Evolutionary conservation across 139 green algal genomes (phyloP).

Genomic region (Auxenochlorella pyrenoidosa): DNA sequence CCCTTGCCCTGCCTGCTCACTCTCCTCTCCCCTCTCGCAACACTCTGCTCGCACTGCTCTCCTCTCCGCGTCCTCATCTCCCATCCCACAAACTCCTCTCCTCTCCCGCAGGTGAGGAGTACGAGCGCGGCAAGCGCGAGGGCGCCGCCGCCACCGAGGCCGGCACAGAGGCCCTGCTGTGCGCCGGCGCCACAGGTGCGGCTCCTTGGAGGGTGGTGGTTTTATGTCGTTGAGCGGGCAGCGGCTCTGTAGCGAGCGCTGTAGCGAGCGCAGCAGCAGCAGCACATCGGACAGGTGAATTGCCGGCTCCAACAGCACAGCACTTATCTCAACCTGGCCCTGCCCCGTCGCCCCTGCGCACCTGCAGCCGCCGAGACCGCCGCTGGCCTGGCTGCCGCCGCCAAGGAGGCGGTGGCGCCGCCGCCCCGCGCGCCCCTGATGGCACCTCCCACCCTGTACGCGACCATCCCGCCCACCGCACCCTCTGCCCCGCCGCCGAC

Average conservation of each 20-base stretch:
- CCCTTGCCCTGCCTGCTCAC: no score
- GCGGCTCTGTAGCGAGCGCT: no score
- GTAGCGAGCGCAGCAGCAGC: no score
- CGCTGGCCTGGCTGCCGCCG: not conserved
- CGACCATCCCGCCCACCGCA: not conserved
- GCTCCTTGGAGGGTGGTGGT: no score
- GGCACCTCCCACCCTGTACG: not conserved
- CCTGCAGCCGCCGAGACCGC: constrained; percentile 19
- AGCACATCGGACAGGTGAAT: not conserved
- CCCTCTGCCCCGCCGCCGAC: not conserved
- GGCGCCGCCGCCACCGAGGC: constrained; percentile 2
- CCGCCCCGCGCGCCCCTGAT: no score
- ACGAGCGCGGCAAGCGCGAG: constrained; percentile 19
- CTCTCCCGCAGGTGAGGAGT: not conserved
- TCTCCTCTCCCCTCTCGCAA: no score
- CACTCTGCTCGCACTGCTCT: no score
- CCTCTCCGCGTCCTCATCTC: no score
- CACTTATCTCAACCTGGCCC: not conserved
- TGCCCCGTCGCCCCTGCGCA: no score
- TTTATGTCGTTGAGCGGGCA: no score
- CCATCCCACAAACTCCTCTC: no score
- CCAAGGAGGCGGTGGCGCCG: not conserved
- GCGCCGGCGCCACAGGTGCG: not conserved
- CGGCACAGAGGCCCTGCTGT: not conserved
- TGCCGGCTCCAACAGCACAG: not conserved